Conservation (phyloP, 176 grass and related monocot species). For the Avena eriantha region DNA sequence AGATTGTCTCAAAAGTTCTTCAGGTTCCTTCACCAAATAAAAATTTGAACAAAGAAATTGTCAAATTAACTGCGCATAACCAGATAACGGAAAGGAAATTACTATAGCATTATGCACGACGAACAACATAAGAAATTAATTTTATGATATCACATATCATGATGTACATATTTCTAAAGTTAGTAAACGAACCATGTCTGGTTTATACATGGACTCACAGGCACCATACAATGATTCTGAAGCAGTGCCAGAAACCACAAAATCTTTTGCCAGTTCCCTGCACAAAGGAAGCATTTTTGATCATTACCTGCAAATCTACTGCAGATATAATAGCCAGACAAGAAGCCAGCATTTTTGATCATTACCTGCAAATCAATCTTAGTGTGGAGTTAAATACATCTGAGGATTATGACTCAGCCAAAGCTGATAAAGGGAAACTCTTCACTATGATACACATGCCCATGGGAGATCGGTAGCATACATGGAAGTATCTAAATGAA, state of each 20-base stretch:
- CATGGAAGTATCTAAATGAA: not conserved
- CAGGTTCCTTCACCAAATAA: slow-evolving; percentile 69
- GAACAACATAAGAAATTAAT: slow-evolving; percentile 7
- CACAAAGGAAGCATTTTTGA: slow-evolving; percentile 36
- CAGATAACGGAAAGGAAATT: not conserved
- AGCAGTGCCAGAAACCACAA: slow-evolving; percentile 94
- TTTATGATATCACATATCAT: not conserved
- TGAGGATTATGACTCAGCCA: not conserved
- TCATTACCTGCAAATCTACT: not conserved
- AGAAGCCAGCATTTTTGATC: not conserved
- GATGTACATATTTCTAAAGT: not conserved
- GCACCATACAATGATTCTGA: slow-evolving; percentile 91
- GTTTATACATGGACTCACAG: slow-evolving; percentile 98
- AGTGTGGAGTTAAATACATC: not conserved
- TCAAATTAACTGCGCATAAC: not conserved
- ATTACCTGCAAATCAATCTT: not conserved
- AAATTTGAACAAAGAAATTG: not conserved
- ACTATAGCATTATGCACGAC: not conserved
- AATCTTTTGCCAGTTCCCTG: slow-evolving; percentile 97
- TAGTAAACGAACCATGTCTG: slow-evolving; percentile 79
- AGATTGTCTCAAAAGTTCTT: slow-evolving; percentile 95
- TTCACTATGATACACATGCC: not conserved
- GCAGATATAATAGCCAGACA: too few relatives aligned
- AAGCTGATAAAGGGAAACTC: slow-evolving; percentile 9
- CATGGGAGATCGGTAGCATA: not conserved